phyloP scores from a whole-genome alignment of 177 flowering plant genomes.

The Vitis hybrid region DNA sequence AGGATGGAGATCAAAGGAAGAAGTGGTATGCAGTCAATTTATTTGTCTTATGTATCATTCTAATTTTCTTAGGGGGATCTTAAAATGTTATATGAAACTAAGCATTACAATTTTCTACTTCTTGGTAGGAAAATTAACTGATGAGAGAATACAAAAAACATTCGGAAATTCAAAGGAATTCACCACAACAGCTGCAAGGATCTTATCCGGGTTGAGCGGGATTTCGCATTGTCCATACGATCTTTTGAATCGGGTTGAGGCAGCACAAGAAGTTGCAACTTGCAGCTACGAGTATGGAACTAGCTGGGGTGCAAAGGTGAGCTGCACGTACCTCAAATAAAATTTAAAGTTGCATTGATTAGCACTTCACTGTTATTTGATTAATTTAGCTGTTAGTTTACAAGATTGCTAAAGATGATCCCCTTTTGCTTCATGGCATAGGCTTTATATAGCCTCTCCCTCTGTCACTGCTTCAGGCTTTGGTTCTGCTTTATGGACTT shows the following conservation, averaged over 20 bases:
- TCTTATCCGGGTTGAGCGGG: not conserved
- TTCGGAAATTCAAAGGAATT: constrained; percentile 39
- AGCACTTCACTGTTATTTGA: too few species aligned
- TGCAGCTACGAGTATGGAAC: constrained; percentile 47
- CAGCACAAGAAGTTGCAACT: constrained; percentile 36
- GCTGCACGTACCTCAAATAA: not conserved
- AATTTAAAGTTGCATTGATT: too few species aligned
- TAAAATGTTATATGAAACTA: too few species aligned
- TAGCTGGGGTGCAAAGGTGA: constrained; percentile 52
- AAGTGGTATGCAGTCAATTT: constrained; percentile 9
- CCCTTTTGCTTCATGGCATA: too few species aligned
- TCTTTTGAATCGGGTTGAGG: constrained; percentile 29
- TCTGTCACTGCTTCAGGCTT: too few species aligned
- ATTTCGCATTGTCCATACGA: not conserved
- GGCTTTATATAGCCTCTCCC: too few species aligned
- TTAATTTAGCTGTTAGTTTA: too few species aligned
- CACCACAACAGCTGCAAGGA: constrained; percentile 23
- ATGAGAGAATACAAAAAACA: constrained; percentile 4
- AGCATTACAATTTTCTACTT: not conserved
- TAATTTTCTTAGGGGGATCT: too few species aligned
- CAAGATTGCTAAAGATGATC: too few species aligned
- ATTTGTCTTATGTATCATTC: not conserved
- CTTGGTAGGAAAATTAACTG: constrained; percentile 17
- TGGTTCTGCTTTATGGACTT: too few species aligned
- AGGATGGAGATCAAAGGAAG: not conserved